These are phyloP conservation scores for Heterobasidion annosum DNA, from an alignment of 1,284 basidiomycete species.

Conservation along the genomic window DNA sequence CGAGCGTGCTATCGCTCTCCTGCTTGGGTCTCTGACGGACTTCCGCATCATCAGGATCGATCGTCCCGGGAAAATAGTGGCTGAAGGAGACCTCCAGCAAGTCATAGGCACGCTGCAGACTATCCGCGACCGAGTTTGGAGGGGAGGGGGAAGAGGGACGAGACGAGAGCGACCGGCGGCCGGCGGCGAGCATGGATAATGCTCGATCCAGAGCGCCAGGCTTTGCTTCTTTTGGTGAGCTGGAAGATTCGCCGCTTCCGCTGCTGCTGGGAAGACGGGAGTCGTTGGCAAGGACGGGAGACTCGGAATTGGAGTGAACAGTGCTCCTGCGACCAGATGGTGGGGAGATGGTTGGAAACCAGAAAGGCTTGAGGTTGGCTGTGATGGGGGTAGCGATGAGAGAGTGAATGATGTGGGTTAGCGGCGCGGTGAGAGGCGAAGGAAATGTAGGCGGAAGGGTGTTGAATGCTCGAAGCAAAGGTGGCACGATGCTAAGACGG, in stretches of 20 bases:
- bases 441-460: conserved; percentile 48
- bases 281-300: conserved; percentile 16
- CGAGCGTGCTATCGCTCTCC: conserved; percentile 49
- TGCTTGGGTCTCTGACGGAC: conserved; percentile 42
- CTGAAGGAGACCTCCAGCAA: conserved; percentile 54
- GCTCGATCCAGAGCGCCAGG: conserved; percentile 55
- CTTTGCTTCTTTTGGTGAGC: conserved; percentile 24
- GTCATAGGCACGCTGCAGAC: conserved; percentile 53
- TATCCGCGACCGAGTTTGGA: conserved; percentile 31
- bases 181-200: conserved; percentile 45
- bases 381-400: conserved; percentile 65
- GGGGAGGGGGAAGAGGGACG: conserved; percentile 40
- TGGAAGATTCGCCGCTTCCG: conserved; percentile 12
- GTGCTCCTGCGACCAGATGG: conserved; percentile 11
- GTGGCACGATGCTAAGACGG: conserved; percentile 40
- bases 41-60: conserved; percentile 52
- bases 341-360: conserved; percentile 25
- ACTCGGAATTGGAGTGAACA: conserved; percentile 17
- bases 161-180: conserved; percentile 43
- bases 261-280: conserved; percentile 6
- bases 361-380: conserved; percentile 40
- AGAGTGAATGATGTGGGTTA: conserved; percentile 68
- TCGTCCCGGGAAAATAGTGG: conserved; percentile 56
- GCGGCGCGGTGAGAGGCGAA: conserved; percentile 53
- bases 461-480: conserved; percentile 55